A percentile compares a stretch with the other conserved stretches of the same genome.
Evolutionary conservation across 306 rosid species (phyloP).

Genomic region (Argentina anserina): DNA sequence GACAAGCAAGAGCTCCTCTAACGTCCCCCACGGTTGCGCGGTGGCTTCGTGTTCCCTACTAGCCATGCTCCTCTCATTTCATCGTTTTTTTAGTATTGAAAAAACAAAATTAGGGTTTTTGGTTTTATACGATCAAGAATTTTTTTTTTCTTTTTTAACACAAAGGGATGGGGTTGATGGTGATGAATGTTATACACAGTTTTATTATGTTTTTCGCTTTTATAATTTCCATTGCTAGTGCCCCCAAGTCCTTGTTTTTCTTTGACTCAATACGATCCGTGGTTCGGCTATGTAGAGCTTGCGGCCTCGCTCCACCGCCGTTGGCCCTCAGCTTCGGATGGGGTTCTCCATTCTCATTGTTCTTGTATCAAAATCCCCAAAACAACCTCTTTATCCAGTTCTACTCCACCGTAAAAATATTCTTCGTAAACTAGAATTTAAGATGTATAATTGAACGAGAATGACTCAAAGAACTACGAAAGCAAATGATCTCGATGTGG

Average conservation of each 20-base stretch:
- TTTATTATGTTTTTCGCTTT: constrained; percentile 8
- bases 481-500: not conserved
- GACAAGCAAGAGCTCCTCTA: constrained; percentile 52
- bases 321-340: not conserved
- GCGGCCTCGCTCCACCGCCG: constrained; percentile 2
- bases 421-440: too few species aligned
- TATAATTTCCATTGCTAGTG: not conserved
- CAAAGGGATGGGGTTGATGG: not conserved
- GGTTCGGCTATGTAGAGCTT: not conserved
- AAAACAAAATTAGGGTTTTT: constrained; percentile 44
- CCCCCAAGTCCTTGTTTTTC: too few species aligned
- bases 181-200: not conserved
- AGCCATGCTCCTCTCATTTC: constrained; percentile 49
- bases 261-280: not conserved
- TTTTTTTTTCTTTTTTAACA: not conserved
- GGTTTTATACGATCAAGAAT: constrained; percentile 8
- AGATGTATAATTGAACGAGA: too few species aligned
- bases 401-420: not conserved
- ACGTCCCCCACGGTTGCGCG: constrained; percentile 51
- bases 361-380: not conserved
- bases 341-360: not conserved
- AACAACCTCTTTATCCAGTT: not conserved
- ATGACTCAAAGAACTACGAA: not conserved
- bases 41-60: constrained; percentile 38
- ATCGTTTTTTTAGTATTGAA: constrained; percentile 25